Base-by-base conservation (phyloP, 768 basidiomycete genomes). In the Boletus coccyginus region DNA sequence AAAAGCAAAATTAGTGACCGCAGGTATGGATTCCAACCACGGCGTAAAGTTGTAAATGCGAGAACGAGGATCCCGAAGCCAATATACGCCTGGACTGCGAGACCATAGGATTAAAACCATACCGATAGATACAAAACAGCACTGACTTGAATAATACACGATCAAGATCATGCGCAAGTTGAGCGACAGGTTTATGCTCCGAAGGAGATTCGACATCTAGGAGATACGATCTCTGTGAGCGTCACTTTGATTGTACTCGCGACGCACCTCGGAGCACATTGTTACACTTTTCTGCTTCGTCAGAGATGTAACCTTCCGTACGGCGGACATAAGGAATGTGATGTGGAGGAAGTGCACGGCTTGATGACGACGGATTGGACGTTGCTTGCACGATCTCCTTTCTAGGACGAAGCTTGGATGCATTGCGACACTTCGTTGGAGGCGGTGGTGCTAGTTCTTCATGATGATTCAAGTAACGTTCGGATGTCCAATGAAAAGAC, bases 31-130 rank as follows among this genome's bases (percentile, higher is more conserved):
- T 70, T 91, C 82, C 6, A 97, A 74, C 66, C 79, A 82, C 5
- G 85, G 82, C 0, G 85, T 71, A 66, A 93, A 98, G 66, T 95
- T 95, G 73, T 90, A 95, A 14, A 92, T 87, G 7, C 84, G 79
- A 0, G 93, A 90, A 17, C 90, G 79, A 1, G 92, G 90, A 66
- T 98, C 94, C 63, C 85, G 84, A 3, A 97, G 73, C 87, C 92
- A 92, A 62, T 94, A 91, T 1, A 95, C 87, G 11, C 92, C 91
- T 6, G 90, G 91, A 62, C 94, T 97, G 21, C 10, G 38, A 50
- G 46, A 33, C 8, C 49, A 32, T 41, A 5, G 14, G 1, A 10
- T 50, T 10, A 24, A 40, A 14, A 38, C 5, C 9, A 42, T 17
- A 41, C 6, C 16, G 3, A 35, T 33, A 8, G n/a, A 46, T 35